phyloP scores from a whole-genome alignment of 1,284 basidiomycete genomes.

The Boletus hoseneyae region DNA sequence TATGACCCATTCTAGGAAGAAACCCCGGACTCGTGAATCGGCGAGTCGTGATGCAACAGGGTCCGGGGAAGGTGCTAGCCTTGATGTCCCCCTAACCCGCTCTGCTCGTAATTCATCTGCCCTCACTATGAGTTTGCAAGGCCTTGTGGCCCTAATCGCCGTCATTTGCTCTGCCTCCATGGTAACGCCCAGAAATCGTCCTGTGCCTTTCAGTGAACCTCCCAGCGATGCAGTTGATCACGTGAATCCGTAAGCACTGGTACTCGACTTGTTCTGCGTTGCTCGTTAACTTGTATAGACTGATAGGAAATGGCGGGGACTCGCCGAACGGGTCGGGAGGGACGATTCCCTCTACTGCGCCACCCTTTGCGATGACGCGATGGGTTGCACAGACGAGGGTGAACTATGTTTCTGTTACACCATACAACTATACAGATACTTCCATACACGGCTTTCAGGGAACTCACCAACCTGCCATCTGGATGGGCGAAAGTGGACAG shows the following conservation, averaged over 20 bases:
- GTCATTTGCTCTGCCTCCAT: conserved; percentile 11
- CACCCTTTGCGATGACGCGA: conserved; percentile 80
- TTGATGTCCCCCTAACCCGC: neutral
- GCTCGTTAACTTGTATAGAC: conserved; percentile 26
- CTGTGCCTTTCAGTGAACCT: conserved; percentile 28
- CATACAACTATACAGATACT: conserved; percentile 70
- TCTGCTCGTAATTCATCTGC: neutral
- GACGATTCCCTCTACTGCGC: conserved; percentile 66
- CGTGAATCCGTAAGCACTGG: conserved; percentile 48
- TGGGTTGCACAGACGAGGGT: conserved; percentile 73
- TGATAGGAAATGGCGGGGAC: conserved; percentile 71
- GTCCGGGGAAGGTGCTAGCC: neutral
- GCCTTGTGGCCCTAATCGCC: conserved; percentile 17
- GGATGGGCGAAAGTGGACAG: conserved; percentile 84
- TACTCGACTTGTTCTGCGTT: neutral
- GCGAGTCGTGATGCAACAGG: too few relatives aligned
- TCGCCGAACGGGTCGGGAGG: conserved; percentile 69
- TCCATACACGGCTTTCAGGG: conserved; percentile 72
- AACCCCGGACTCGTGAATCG: neutral
- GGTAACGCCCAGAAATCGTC: conserved; percentile 2
- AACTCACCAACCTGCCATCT: conserved; percentile 83
- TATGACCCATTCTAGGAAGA: conserved; percentile 8
- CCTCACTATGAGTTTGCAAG: conserved; percentile 3
- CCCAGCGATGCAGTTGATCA: conserved; percentile 46
- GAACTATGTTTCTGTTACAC: conserved; percentile 74